These are phyloP conservation scores for Xylariaceae sp. DNA, from an alignment of 2,329 filamentous ascomycete genomes.

Conservation along the genomic window DNA sequence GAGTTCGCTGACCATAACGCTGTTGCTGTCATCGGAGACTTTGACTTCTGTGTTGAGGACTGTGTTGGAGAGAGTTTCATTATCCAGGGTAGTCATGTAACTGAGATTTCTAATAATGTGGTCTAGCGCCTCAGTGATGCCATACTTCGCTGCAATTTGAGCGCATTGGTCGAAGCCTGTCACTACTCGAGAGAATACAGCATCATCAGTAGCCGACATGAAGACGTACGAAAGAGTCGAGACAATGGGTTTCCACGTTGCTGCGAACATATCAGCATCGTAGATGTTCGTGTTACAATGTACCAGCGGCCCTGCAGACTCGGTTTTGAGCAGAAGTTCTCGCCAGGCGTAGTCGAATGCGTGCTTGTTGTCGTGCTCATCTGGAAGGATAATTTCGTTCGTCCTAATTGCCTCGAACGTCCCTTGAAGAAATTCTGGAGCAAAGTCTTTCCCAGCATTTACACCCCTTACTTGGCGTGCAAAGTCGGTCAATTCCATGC, in stretches of 20 bases:
- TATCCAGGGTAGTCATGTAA: conserved; percentile 86
- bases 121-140: conserved; percentile 84
- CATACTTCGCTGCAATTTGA: conserved; percentile 85
- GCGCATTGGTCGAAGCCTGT: conserved; percentile 97
- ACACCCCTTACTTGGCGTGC: conserved; percentile 88
- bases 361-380: conserved; percentile 96
- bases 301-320: conserved; percentile 74
- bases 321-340: conserved; percentile 86
- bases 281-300: conserved; percentile 92
- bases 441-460: conserved; percentile 85
- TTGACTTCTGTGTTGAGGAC: conserved; percentile 94
- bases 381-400: conserved; percentile 94
- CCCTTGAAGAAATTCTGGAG: conserved; percentile 78
- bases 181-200: conserved; percentile 91
- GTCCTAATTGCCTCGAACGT: conserved; percentile 92
- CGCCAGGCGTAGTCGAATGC: conserved; percentile 98
- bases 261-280: conserved; percentile 96
- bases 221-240: conserved; percentile 97
- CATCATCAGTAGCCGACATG: conserved; percentile 96
- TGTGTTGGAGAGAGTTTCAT: conserved; percentile 79
- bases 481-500: conserved; percentile 87
- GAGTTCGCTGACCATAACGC: conserved; percentile 96
- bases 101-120: conserved; percentile 90
- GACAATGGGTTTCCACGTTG: conserved; percentile 93
- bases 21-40: conserved; percentile 76